Evolutionary conservation across 2,329 filamentous ascomycete species (phyloP).

Genomic region (Pseudogymnoascus sp.): DNA sequence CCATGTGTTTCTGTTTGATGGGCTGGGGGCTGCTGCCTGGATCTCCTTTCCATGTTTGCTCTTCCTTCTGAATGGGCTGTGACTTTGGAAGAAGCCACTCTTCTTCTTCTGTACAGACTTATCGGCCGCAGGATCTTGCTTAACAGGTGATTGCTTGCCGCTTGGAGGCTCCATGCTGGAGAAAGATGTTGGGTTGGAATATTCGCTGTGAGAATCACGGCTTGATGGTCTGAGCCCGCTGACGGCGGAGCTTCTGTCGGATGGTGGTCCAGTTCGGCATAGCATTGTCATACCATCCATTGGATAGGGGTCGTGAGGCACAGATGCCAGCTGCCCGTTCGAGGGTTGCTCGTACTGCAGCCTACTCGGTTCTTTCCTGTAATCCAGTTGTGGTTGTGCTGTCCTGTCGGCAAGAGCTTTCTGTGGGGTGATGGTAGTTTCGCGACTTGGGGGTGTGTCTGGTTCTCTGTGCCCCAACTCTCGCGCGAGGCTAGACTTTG

Average conservation of each 20-base stretch:
- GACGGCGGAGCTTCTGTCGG: slow-evolving; percentile 58
- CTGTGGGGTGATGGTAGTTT: slow-evolving; percentile 45
- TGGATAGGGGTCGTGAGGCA: slow-evolving; percentile 90
- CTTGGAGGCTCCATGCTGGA: slow-evolving; percentile 76
- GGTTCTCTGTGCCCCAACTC: slow-evolving; percentile 55
- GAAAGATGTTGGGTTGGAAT: slow-evolving; percentile 80
- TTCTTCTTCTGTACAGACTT: slow-evolving; percentile 61
- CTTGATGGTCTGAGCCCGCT: slow-evolving; percentile 69
- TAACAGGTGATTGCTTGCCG: slow-evolving; percentile 65
- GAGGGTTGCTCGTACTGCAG: slow-evolving; percentile 34
- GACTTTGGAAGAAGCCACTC: slow-evolving; percentile 84
- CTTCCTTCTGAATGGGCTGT: slow-evolving; percentile 87
- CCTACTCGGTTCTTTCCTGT: slow-evolving; percentile 7
- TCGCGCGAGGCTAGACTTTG: slow-evolving; percentile 62
- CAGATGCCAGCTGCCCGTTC: slow-evolving; percentile 53
- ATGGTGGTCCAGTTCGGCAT: slow-evolving; percentile 67
- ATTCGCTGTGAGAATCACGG: slow-evolving; percentile 72
- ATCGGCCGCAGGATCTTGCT: slow-evolving; percentile 52
- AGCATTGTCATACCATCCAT: slow-evolving; percentile 97
- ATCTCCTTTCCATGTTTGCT: slow-evolving; percentile 70
- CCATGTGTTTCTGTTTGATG: slow-evolving; percentile 52
- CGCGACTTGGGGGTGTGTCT: slow-evolving; percentile 38
- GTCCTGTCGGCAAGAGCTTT: slow-evolving; percentile 30
- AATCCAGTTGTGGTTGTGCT: slow-evolving; percentile 17
- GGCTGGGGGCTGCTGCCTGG: slow-evolving; percentile 28